phyloP scores from a whole-genome alignment of 1,284 basidiomycete species.

The Volvariella surrecta region DNA sequence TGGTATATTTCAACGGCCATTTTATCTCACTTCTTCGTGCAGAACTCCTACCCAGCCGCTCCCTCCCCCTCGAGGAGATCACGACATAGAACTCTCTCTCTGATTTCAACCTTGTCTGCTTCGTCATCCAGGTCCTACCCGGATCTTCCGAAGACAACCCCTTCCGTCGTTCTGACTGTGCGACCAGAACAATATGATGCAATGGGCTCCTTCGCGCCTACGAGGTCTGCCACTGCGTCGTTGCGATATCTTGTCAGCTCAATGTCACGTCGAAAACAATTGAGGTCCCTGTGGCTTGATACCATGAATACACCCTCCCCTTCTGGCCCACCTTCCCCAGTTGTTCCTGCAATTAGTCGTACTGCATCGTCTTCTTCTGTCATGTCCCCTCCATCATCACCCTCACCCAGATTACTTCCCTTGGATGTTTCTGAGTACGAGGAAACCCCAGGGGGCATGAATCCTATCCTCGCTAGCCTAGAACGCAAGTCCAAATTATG shows the following conservation, averaged over 20 bases:
- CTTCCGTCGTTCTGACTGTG: conserved; percentile 19
- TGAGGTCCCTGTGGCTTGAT: conserved; percentile 8
- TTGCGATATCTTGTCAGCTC: conserved; percentile 16
- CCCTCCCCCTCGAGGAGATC: not conserved
- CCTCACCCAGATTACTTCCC: conserved; percentile 4
- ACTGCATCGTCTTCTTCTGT: conserved; percentile 8
- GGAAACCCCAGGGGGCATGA: conserved; percentile 21
- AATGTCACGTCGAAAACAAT: conserved; percentile 8
- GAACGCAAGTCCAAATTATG: conserved; percentile 51
- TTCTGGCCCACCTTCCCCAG: conserved; percentile 16
- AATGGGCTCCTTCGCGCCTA: conserved; percentile 41
- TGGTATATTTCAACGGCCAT: not conserved
- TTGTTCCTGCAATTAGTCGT: conserved; percentile 25
- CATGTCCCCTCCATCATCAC: conserved; percentile 8
- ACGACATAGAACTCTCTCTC: conserved; percentile 6
- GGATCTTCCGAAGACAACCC: conserved; percentile 20
- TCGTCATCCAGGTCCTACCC: not conserved
- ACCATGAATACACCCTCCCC: conserved; percentile 22
- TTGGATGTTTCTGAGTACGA: conserved; percentile 12
- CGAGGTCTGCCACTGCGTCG: conserved; percentile 24
- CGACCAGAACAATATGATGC: conserved; percentile 24
- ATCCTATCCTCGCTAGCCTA: conserved; percentile 43
- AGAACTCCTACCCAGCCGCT: not conserved
- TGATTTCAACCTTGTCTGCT: conserved; percentile 2
- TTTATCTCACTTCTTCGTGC: too few relatives aligned